Base-by-base conservation (phyloP, 495 filamentous ascomycete species). In the Neurospora africana region DNA sequence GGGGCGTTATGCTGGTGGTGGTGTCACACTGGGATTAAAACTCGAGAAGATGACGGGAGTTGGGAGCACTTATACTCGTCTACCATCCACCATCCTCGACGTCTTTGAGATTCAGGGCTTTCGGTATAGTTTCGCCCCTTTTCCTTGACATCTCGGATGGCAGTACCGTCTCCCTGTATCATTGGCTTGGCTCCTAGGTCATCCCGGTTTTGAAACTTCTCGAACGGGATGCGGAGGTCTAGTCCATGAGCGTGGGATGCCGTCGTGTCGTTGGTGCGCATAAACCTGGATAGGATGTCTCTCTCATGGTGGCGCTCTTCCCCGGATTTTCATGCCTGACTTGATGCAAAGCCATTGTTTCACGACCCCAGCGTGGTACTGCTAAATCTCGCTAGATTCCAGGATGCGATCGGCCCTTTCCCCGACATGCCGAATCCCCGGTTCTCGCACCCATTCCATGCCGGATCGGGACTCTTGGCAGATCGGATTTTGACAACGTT, bases 211-310 rank as follows among this genome's bases (percentile, higher is more conserved):
- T 40, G 27, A 53, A 61, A 53, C 74, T 73, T 70, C 71, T 70
- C 71, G 58, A 75, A 75, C 53, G 68, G 72, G 70, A 70, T 68
- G 44, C 74, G 72, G 72, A 76, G 15, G 68, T 61, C 53, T 30
- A 30, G 53, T 61, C 53, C 53, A 61, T 33, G 53, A 6, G 27
- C 23, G 53, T 61, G 53, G 27, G 53, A 61, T 61, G 53, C 13
- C 47, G 30, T 61, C 27, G 44, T 33, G 13, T 61, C 13, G 53
- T 17, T 33, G 53, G 53, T 15, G 53, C 23, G 13, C 53, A 61
- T 61, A 30, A 33, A 61, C 13, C 27, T 61, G 53, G 53, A 61
- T 33, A 33, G 0, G 53, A 61, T 33, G 13, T 61, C 27, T 61
- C 15, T 27, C 2, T 61, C 15, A 9, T 61, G 23, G 53, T 33